These are phyloP conservation scores for Articulospora tetracladia DNA, from an alignment of 495 filamentous ascomycete genomes.

Conservation along the genomic window DNA sequence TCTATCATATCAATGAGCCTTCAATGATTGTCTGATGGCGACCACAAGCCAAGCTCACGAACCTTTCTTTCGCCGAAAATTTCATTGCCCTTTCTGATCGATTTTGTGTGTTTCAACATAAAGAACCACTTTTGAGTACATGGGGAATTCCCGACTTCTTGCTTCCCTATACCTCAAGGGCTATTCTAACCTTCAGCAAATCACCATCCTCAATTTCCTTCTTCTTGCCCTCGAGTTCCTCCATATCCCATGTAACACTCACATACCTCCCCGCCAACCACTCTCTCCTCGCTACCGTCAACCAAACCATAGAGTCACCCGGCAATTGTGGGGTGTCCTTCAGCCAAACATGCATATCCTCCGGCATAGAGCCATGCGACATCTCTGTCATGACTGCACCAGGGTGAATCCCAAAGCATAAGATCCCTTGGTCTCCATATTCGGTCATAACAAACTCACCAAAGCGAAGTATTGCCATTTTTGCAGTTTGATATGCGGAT, in stretches of 20 bases:
- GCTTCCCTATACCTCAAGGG: conserved; percentile 19
- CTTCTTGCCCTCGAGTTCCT: conserved; percentile 37
- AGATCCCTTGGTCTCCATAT: conserved; percentile 41
- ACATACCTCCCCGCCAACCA: conserved; percentile 52
- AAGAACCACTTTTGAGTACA: no score
- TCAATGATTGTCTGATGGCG: no score
- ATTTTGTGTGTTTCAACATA: no score
- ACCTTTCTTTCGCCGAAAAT: no score
- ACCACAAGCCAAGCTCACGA: no score
- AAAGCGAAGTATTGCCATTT: conserved; percentile 44
- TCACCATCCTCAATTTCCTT: conserved; percentile 43
- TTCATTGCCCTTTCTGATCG: no score
- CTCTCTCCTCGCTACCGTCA: conserved; percentile 40
- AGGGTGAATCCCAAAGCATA: conserved; percentile 46
- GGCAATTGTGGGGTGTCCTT: conserved; percentile 39
- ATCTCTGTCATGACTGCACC: conserved; percentile 46
- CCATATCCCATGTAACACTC: conserved; percentile 44
- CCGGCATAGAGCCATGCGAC: conserved; percentile 21
- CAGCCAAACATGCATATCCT: conserved; percentile 17
- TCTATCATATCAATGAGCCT: no score
- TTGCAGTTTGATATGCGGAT: conserved; percentile 40
- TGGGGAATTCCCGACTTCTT: no score
- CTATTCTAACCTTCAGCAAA: conserved; percentile 41
- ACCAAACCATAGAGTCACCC: conserved; percentile 43
- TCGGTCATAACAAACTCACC: conserved; percentile 41